Conservation (phyloP, 805 yeast genomes). For the Wickerhamiella sergipiensis region DNA sequence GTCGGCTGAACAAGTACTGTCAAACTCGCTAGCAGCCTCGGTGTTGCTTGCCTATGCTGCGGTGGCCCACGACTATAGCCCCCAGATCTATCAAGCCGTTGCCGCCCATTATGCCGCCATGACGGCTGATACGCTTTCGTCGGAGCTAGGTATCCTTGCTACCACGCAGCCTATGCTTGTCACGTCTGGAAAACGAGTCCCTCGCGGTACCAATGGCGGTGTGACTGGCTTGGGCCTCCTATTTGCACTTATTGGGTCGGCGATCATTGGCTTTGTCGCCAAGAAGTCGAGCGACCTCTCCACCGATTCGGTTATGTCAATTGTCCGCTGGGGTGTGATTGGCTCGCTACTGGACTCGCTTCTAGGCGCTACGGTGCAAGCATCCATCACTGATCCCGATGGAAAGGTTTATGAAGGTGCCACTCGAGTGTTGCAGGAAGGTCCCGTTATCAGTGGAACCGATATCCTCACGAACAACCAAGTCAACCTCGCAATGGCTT, state of each 20-base stretch:
- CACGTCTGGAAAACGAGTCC: slow-evolving; percentile 21
- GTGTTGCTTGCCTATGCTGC: slow-evolving; percentile 10
- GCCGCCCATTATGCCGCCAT: slow-evolving; percentile 22
- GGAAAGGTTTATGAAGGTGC: not conserved
- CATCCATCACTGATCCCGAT: slow-evolving; percentile 13
- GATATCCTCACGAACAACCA: slow-evolving; percentile 27
- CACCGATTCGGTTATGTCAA: not conserved
- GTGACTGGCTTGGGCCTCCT: slow-evolving; percentile 20
- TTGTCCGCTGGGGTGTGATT: slow-evolving; percentile 14
- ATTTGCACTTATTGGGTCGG: slow-evolving; percentile 20
- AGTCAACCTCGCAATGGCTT: not conserved
- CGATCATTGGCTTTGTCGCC: slow-evolving; percentile 18
- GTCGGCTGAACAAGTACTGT: slow-evolving; percentile 22
- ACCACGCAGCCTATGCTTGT: slow-evolving; percentile 19
- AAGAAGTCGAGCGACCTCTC: slow-evolving; percentile 4
- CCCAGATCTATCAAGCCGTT: not conserved
- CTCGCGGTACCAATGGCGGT: slow-evolving; percentile 28
- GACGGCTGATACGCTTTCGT: slow-evolving; percentile 26
- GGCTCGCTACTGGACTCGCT: slow-evolving; percentile 25
- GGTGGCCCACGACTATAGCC: not conserved
- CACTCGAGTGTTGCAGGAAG: slow-evolving; percentile 1
- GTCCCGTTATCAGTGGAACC: slow-evolving; percentile 21
- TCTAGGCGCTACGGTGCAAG: slow-evolving; percentile 23
- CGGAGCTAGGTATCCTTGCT: slow-evolving; percentile 25
- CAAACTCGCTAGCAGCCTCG: slow-evolving; percentile 22